Evolutionary conservation across 1,139 yeast species (phyloP), one percentile per base, ranked within the genome.

Genomic region (Debaryomycetaceae sp.): DNA sequence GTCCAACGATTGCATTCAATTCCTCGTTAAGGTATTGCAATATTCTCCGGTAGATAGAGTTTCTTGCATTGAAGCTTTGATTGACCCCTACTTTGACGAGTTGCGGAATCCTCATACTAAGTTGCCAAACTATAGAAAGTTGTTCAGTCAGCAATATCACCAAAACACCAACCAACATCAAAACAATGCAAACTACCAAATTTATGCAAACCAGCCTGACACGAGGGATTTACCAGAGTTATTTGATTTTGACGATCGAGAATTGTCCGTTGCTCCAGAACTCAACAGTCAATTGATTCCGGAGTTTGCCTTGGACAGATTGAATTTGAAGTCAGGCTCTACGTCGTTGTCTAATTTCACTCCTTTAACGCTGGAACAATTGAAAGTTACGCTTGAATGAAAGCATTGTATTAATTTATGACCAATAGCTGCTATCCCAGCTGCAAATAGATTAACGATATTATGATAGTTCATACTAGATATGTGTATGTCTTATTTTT

Each of bases 81-180:
- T 80, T 41, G 85, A 85, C 60, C 81, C 80, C 11, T 87, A 86
- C 69, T 88, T 89, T 65, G 85, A 87, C 62, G 93, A 86, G 62
- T 75, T 88, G 54, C 76, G 87, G 54, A 73, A 72, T 45, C 75
- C 77, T 41, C 62, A 64, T 38, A 78, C 85, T 9, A 70, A 67
- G 56, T 69, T 83, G 50, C 87, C 88, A 31, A 73, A 74, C 57
- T 74, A 72, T 59, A 63, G 79, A 49, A 74, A 74, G 57, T 62
- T 74, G 40, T 73, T 74, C 54, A 64, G 70, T 47, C 75, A 71
- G 53, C 75, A 70, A 49, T 63, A 63, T 48, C 57, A 62, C 41
- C 55, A 49, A 36, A 58, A 55, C 42, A 42, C 37, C 36, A 46
- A 45, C 33, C 48, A 49, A 43, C 52, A 48, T 39, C 49, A 47